phyloP scores from a whole-genome alignment of 148 eudicot genomes.

The Polygonum maritimum region DNA sequence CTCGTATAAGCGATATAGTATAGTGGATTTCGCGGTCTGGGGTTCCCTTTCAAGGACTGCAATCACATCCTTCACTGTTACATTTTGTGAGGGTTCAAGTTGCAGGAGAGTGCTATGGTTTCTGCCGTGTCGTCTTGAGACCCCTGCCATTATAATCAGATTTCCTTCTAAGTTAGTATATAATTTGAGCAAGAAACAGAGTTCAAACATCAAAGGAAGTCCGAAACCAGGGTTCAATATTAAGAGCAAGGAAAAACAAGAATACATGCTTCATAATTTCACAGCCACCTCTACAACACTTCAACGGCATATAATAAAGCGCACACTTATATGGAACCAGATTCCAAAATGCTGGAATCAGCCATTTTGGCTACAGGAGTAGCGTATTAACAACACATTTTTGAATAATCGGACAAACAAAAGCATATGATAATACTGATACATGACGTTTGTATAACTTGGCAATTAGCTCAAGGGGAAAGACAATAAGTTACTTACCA shows the following conservation, averaged over 20 bases:
- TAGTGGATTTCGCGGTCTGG: slow-evolving; percentile 60
- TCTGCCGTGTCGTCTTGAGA: slow-evolving; percentile 31
- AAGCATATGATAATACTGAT: not conserved
- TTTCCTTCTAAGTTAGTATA: not conserved
- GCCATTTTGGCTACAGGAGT: not conserved
- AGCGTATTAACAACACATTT: not conserved
- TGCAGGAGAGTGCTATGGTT: slow-evolving; percentile 27
- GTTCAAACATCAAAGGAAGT: not conserved
- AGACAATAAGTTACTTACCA: slow-evolving; percentile 31
- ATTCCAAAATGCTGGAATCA: not conserved
- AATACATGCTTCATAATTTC: not conserved
- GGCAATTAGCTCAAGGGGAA: not conserved
- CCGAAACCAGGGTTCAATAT: not conserved
- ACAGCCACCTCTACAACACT: not conserved
- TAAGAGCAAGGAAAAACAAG: not conserved
- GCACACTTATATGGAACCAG: not conserved
- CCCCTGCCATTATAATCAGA: slow-evolving; percentile 24
- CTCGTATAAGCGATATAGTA: slow-evolving; percentile 65
- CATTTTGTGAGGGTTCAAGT: slow-evolving; percentile 29
- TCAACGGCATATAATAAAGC: not conserved
- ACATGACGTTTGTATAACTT: not conserved
- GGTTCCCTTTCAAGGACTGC: slow-evolving; percentile 81
- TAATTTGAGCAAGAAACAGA: not conserved
- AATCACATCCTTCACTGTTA: slow-evolving; percentile 73
- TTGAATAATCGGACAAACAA: not conserved